phyloP scores from a whole-genome alignment of 805 yeast species.

The Cyberlindnera misumaiensis region DNA sequence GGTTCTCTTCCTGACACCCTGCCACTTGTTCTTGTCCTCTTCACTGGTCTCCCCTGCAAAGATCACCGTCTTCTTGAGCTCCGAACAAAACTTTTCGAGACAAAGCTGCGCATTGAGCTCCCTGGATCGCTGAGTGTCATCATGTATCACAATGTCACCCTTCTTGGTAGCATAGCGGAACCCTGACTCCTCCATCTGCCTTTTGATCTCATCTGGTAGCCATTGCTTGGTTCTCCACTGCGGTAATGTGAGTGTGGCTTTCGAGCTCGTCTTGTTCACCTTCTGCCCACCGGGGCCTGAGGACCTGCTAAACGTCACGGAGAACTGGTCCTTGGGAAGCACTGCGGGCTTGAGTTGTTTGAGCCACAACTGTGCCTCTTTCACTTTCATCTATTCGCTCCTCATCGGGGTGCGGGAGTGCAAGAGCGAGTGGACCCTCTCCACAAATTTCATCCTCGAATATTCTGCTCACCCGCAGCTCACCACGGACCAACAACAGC shows the following conservation, averaged over 20 bases:
- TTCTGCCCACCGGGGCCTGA: constrained; percentile 89
- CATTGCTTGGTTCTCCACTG: constrained; percentile 44
- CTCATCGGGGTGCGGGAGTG: background rate
- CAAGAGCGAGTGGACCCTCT: too few relatives aligned
- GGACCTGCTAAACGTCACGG: constrained; percentile 45
- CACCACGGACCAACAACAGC: constrained; percentile 8
- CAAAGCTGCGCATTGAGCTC: constrained; percentile 53
- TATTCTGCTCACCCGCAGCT: background rate
- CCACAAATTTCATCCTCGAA: too few relatives aligned
- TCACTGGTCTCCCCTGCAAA: constrained; percentile 43
- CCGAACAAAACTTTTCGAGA: constrained; percentile 47
- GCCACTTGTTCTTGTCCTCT: constrained; percentile 48
- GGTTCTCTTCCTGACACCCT: constrained; percentile 25
- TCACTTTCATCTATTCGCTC: too few relatives aligned
- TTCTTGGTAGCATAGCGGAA: constrained; percentile 49
- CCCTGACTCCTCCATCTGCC: constrained; percentile 30
- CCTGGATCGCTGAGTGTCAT: constrained; percentile 58
- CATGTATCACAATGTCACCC: constrained; percentile 45
- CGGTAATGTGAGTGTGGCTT: constrained; percentile 52
- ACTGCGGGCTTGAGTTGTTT: constrained; percentile 19
- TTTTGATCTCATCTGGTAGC: constrained; percentile 50
- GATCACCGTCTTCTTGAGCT: constrained; percentile 39
- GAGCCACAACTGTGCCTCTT: constrained; percentile 38
- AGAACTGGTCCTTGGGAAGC: constrained; percentile 42
- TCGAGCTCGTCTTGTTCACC: constrained; percentile 63